These are phyloP conservation scores for Lachancea fermentati DNA, from an alignment of 805 yeast species.

Conservation along the genomic window DNA sequence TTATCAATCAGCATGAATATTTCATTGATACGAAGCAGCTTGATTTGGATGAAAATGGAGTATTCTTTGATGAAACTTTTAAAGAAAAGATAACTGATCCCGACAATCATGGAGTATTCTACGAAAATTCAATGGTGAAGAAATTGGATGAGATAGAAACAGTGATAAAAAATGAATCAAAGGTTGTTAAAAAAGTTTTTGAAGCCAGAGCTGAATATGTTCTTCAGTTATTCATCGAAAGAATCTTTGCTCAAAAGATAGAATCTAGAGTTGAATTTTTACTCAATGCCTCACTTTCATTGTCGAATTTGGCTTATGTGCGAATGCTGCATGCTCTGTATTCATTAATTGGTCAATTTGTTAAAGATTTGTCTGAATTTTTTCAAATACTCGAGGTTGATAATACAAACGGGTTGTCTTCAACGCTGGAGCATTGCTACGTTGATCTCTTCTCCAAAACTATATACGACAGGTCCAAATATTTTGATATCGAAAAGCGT, in stretches of 20 bases:
- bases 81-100: slow-evolving; percentile 66
- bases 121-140: slow-evolving; percentile 47
- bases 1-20: slow-evolving; percentile 72
- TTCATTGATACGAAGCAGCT: slow-evolving; percentile 40
- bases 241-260: slow-evolving; percentile 70
- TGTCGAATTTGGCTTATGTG: slow-evolving; percentile 65
- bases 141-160: slow-evolving; percentile 52
- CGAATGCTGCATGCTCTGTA: slow-evolving; percentile 69
- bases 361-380: slow-evolving; percentile 59
- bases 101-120: slow-evolving; percentile 39
- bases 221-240: slow-evolving; percentile 60
- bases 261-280: slow-evolving; percentile 51
- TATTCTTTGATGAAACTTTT: slow-evolving; percentile 39
- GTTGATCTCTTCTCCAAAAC: slow-evolving; percentile 71
- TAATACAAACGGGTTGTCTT: slow-evolving; percentile 36
- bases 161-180: slow-evolving; percentile 65
- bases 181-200: slow-evolving; percentile 68
- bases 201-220: slow-evolving; percentile 59
- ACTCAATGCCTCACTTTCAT: slow-evolving; percentile 55
- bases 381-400: slow-evolving; percentile 39
- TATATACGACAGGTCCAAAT: slow-evolving; percentile 53
- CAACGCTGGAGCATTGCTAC: slow-evolving; percentile 62
- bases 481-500: slow-evolving; percentile 67
- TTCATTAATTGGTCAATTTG: slow-evolving; percentile 50
- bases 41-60: slow-evolving; percentile 26